phyloP scores from a whole-genome alignment of 768 basidiomycete species.

The Kondoa malvinella region DNA sequence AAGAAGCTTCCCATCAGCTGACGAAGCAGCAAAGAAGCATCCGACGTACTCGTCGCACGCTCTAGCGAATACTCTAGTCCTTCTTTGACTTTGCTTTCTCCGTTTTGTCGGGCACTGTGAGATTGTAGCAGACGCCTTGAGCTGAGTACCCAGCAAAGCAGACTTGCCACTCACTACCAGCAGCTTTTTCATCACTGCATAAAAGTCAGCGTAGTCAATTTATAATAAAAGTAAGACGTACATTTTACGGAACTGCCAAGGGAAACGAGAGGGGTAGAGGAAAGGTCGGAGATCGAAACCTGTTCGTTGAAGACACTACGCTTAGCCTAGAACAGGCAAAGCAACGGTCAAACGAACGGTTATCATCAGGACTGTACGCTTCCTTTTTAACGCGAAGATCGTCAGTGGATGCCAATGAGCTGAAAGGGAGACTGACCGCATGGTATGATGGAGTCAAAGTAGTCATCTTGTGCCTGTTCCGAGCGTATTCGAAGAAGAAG shows the following conservation, averaged over 20 bases:
- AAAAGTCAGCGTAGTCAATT: neutral
- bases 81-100: neutral
- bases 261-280: constrained; percentile 84
- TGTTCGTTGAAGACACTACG: constrained; percentile 30
- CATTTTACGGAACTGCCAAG: constrained; percentile 92
- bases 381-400: constrained; percentile 41
- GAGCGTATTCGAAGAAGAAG: constrained; percentile 91
- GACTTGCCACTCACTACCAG: neutral
- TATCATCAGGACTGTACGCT: constrained; percentile 91
- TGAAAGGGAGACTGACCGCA: constrained; percentile 44
- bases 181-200: neutral
- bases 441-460: constrained; percentile 86
- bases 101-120: neutral
- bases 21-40: no score
- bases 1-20: no score
- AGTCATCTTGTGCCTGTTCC: constrained; percentile 95
- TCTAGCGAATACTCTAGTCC: neutral
- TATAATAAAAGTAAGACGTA: neutral
- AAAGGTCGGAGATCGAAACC: constrained; percentile 93
- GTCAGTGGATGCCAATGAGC: neutral
- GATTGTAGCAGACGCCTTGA: no score
- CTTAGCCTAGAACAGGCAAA: no score
- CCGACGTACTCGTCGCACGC: no score
- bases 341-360: constrained; percentile 50
- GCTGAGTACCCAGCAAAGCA: neutral